Evolutionary conservation across 345 rosid species (phyloP), one percentile per base, ranked within the genome.

Genomic region (Pugionium cornutum): DNA sequence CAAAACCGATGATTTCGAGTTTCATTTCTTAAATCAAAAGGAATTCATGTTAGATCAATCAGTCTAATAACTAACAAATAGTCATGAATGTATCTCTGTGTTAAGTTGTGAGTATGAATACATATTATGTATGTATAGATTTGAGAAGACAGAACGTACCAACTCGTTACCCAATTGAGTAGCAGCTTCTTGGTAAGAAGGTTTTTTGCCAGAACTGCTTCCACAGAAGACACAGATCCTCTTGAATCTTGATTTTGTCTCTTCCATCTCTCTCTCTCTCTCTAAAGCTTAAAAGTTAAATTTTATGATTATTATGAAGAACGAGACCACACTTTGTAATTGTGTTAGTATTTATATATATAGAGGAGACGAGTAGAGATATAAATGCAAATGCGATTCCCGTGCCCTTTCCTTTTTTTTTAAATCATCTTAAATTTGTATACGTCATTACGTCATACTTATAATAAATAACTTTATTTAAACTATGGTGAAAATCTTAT

Each of bases 201-300:
- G 26, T 72, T 84, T 91, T 73, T 86, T 91, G 52, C 97, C 94
- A 0, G 92, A 73, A 72, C 86, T 81, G 82, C 96, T 91, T 9
- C 96, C 94, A 56, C 96, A 88, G 45, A 91, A 91, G 50, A 91
- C 97, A 75, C 97, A 91, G 58, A 91, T 83, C 79, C 96, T 83
- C 72, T 75, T 59, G 68, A 91, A 91, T 80, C 91, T 86, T 0
- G 97, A 84, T 73, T 78, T 78, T 60, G 78, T 74, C 67, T 77
- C 77, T 66, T 81, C 84, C 86, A 79, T 81, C 5, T 56, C 41
- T 51, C 11, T 25, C 18, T 33, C 28, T 74, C 45, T 60, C 43
- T 62, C 37, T 72, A 1, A 3, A 40, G 69, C 68, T 74, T 60
- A 30, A 61, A 67, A 47, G 77, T 32, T 8, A 40, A 54, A 18